These are phyloP conservation scores for Ramaria sp. DNA, from an alignment of 768 basidiomycete genomes.

Conservation along the genomic window DNA sequence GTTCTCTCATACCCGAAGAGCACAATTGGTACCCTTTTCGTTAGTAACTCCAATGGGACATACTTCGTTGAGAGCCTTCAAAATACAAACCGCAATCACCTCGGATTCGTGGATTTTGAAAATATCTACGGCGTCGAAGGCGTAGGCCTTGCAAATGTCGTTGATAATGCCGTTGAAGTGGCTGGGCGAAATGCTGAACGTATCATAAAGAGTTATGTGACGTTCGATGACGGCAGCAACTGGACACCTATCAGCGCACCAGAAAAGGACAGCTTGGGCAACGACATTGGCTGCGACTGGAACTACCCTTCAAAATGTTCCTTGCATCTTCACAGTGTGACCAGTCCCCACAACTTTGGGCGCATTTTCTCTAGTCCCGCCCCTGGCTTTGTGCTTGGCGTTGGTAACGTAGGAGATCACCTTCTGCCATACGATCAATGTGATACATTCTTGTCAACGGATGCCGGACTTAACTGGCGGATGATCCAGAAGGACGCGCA, in stretches of 20 bases:
- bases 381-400: constrained; percentile 94
- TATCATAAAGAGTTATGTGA: constrained; percentile 66
- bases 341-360: constrained; percentile 85
- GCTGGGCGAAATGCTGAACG: constrained; percentile 62
- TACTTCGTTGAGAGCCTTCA: constrained; percentile 86
- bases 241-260: constrained; percentile 62
- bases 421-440: constrained; percentile 71
- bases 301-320: constrained; percentile 53
- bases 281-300: constrained; percentile 51
- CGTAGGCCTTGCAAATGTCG: constrained; percentile 83
- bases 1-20: constrained; percentile 55
- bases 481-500: constrained; percentile 69
- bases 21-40: constrained; percentile 82
- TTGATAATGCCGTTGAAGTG: constrained; percentile 75
- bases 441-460: constrained; percentile 87
- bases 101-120: constrained; percentile 92
- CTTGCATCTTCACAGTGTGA: constrained; percentile 89
- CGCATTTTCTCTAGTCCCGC: constrained; percentile 92
- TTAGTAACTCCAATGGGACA: constrained; percentile 92
- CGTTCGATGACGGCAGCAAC: constrained; percentile 85
- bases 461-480: constrained; percentile 80
- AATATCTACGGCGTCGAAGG: constrained; percentile 79
- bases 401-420: constrained; percentile 70
- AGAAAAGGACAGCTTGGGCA: constrained; percentile 49
- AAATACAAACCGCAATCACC: constrained; percentile 84